Conservation (phyloP, 2,329 filamentous ascomycete genomes). For the Cordyceps cicadae region DNA sequence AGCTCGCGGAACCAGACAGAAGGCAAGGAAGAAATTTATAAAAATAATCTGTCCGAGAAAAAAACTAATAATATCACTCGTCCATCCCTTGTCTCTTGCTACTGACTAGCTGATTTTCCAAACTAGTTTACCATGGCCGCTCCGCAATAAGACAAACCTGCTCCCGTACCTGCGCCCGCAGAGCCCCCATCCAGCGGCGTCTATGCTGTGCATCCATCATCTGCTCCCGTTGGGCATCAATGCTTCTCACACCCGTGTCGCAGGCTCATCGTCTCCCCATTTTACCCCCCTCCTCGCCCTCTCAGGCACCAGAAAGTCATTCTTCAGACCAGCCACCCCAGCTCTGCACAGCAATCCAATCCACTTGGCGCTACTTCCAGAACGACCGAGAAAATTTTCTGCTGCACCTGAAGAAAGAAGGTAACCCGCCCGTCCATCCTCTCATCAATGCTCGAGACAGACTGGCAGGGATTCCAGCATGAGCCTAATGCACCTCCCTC, state of each 20-base stretch:
- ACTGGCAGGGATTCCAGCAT: neutral
- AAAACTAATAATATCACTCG: neutral
- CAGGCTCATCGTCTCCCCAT: slow-evolving; percentile 1
- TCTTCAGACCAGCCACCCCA: neutral
- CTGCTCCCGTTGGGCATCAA: slow-evolving; percentile 10
- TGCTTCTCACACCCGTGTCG: slow-evolving; percentile 2
- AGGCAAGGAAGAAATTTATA: neutral
- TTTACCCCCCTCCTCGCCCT: neutral
- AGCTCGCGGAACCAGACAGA: neutral
- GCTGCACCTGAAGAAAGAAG: neutral
- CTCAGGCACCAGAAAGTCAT: slow-evolving; percentile 4
- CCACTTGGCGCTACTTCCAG: slow-evolving; percentile 6
- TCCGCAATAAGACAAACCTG: neutral
- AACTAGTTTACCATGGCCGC: neutral
- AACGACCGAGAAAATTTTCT: slow-evolving; percentile 8
- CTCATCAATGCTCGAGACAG: neutral
- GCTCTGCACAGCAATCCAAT: neutral
- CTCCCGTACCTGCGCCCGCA: slow-evolving; percentile 6
- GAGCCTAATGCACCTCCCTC: slow-evolving; percentile 9
- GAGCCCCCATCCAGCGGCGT: neutral
- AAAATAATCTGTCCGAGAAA: neutral
- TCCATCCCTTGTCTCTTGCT: neutral
- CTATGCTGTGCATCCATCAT: slow-evolving; percentile 11
- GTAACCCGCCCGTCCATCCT: neutral
- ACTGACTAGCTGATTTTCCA: neutral